Evolutionary conservation across 2,329 filamentous ascomycete genomes (phyloP).

Genomic region (Colletotrichum zoysiae): DNA sequence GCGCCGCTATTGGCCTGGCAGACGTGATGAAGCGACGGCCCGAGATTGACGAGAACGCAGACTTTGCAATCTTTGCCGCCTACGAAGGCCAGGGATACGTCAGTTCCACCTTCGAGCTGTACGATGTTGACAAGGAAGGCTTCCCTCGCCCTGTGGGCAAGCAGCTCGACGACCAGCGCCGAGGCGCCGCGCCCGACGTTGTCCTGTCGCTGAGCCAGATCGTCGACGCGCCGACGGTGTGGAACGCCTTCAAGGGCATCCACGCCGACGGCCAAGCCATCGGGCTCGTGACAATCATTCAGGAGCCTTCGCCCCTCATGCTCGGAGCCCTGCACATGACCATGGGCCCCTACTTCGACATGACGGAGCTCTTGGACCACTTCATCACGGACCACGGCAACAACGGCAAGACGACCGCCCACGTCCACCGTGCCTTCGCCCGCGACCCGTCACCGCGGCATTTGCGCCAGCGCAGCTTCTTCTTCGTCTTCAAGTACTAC

Average conservation of each 20-base stretch:
- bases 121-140: constrained; percentile 65
- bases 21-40: constrained; percentile 50
- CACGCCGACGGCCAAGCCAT: constrained; percentile 58
- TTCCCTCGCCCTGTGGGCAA: constrained; percentile 47
- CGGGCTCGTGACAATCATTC: constrained; percentile 69
- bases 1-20: constrained; percentile 54
- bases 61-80: constrained; percentile 52
- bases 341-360: constrained; percentile 69
- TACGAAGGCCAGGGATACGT: constrained; percentile 56
- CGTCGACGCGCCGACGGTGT: constrained; percentile 57
- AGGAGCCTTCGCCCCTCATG: constrained; percentile 71
- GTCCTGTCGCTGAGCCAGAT: constrained; percentile 52
- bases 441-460: constrained; percentile 52
- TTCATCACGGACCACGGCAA: constrained; percentile 63
- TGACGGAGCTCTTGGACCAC: constrained; percentile 70
- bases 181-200: constrained; percentile 43
- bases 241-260: constrained; percentile 56
- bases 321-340: constrained; percentile 71
- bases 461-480: constrained; percentile 67
- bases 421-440: constrained; percentile 63
- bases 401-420: constrained; percentile 59
- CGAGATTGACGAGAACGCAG: constrained; percentile 50
- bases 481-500: constrained; percentile 76
- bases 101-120: constrained; percentile 68
- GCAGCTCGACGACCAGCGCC: constrained; percentile 24